Conservation (phyloP, 306 rosid species). For the Glycine tomentella region DNA sequence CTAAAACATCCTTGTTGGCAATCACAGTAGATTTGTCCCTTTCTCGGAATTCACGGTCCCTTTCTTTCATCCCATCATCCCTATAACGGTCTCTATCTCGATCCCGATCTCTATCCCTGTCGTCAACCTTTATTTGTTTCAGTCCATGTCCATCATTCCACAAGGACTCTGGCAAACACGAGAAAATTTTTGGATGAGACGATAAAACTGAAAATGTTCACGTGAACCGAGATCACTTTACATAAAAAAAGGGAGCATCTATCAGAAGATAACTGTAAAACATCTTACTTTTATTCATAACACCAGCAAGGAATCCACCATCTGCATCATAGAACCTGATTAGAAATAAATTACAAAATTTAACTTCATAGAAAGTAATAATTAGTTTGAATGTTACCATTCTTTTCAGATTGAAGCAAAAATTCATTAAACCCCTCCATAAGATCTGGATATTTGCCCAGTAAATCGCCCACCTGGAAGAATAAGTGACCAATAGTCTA, state of each 20-base stretch:
- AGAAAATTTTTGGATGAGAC: slow-evolving; percentile 20
- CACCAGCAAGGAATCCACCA: slow-evolving; percentile 96
- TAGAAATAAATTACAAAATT: slow-evolving; percentile 50
- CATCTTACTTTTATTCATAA: slow-evolving; percentile 87
- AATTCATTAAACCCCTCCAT: slow-evolving; percentile 93
- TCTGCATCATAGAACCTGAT: slow-evolving; percentile 69
- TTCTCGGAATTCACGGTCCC: slow-evolving; percentile 84
- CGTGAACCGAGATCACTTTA: slow-evolving; percentile 8
- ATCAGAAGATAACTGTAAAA: slow-evolving; percentile 40
- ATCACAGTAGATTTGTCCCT: slow-evolving; percentile 64
- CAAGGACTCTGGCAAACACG: slow-evolving; percentile 61
- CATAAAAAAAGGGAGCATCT: slow-evolving; percentile 36
- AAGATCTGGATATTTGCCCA: slow-evolving; percentile 86
- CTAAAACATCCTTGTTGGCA: slow-evolving; percentile 72
- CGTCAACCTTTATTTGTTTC: slow-evolving; percentile 77
- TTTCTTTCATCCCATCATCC: slow-evolving; percentile 79
- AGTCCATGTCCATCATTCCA: slow-evolving; percentile 70
- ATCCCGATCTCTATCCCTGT: slow-evolving; percentile 72
- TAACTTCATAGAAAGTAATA: slow-evolving; percentile 44
- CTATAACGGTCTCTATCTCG: slow-evolving; percentile 41
- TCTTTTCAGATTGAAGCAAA: slow-evolving; percentile 88
- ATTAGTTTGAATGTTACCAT: slow-evolving; percentile 65
- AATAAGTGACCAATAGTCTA: slow-evolving; percentile 41
- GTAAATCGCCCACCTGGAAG: slow-evolving; percentile 85
- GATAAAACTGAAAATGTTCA: slow-evolving; percentile 37